phyloP scores from a whole-genome alignment of 1,284 basidiomycete species.

The Polyporus tsugae region DNA sequence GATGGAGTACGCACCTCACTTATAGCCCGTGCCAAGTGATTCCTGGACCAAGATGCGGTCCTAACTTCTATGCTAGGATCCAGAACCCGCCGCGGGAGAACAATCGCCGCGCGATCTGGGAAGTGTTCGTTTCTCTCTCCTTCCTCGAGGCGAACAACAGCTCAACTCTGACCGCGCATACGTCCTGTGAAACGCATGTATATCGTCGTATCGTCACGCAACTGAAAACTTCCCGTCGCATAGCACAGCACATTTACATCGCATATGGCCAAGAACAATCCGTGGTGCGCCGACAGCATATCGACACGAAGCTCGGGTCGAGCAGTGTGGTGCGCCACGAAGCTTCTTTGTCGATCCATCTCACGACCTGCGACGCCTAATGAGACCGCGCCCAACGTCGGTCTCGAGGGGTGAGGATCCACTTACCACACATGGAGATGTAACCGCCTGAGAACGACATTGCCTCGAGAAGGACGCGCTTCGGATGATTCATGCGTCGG shows the following conservation, averaged over 20 bases:
- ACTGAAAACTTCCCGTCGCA: neutral
- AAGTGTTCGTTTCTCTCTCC: neutral
- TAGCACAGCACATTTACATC: neutral
- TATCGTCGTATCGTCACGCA: neutral
- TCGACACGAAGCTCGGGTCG: neutral
- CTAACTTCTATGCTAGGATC: neutral
- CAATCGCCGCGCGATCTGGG: neutral
- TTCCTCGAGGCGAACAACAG: neutral
- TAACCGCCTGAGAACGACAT: neutral
- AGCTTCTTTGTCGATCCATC: neutral
- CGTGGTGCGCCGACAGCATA: neutral
- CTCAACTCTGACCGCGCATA: neutral
- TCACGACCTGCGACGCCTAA: neutral
- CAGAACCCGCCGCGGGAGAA: neutral
- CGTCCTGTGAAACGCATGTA: neutral
- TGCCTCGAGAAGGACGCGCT: constrained; percentile 3
- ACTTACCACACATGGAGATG: neutral
- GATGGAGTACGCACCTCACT: neutral
- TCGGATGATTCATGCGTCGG: neutral
- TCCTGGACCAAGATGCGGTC: neutral
- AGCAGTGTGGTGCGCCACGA: neutral
- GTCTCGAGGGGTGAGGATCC: neutral
- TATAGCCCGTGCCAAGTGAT: neutral
- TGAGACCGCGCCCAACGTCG: neutral
- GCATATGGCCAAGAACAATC: neutral